These are phyloP conservation scores for Penicillium paxilli DNA, from an alignment of 495 filamentous ascomycete species.

Conservation along the genomic window DNA sequence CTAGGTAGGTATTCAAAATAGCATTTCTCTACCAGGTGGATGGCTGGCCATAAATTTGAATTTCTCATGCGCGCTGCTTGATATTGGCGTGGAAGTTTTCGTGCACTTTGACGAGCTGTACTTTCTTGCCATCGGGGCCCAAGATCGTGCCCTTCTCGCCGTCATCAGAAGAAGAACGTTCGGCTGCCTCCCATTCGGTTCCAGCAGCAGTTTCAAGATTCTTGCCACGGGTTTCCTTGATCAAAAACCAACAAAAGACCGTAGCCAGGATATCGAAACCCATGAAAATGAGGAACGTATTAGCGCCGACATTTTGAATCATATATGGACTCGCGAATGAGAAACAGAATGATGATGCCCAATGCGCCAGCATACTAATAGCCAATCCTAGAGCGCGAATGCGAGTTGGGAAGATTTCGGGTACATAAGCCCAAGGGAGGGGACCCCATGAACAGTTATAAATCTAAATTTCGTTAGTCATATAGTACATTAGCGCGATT, in stretches of 20 bases:
- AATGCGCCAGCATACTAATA: constrained; percentile 29
- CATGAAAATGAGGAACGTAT: constrained; percentile 31
- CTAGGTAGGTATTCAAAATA: too few relatives aligned
- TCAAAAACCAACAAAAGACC: constrained; percentile 27
- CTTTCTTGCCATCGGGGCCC: constrained; percentile 12
- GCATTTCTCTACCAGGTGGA: too few relatives aligned
- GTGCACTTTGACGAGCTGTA: constrained; percentile 22
- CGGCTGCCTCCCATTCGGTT: constrained; percentile 27
- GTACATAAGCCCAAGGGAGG: constrained; percentile 26
- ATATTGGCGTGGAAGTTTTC: constrained; percentile 25
- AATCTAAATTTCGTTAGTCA: constrained; percentile 7
- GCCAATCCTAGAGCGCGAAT: constrained; percentile 27
- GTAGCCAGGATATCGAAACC: constrained; percentile 22
- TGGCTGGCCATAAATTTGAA: too few relatives aligned
- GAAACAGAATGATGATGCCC: constrained; percentile 31
- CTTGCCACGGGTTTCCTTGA: constrained; percentile 28
- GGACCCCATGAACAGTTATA: constrained; percentile 30
- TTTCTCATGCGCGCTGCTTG: constrained; percentile 11
- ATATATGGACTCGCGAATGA: constrained; percentile 30
- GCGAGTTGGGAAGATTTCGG: constrained; percentile 30
- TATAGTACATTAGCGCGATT: neutral
- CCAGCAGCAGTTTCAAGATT: constrained; percentile 26
- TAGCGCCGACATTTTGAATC: constrained; percentile 24
- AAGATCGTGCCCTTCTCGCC: constrained; percentile 15
- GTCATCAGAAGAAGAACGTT: constrained; percentile 16